Evolutionary conservation across 495 filamentous ascomycete genomes (phyloP), one percentile per base, ranked within the genome.

Genomic region (Pyronema omphalodes): DNA sequence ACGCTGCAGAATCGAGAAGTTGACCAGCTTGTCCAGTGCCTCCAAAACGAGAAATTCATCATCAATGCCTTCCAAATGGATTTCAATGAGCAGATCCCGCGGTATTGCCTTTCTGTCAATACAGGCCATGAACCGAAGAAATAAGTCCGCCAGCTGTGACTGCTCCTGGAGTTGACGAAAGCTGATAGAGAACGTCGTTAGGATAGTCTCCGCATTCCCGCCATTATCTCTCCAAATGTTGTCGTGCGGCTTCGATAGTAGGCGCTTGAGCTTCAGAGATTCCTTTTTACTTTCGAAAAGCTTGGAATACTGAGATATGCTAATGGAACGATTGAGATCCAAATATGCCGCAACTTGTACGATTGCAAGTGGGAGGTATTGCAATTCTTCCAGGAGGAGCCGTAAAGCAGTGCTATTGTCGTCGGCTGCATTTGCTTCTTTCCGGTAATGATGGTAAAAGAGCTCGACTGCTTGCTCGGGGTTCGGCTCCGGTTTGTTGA

Each of bases 101-200:
- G 68, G 66, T 44, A 69, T 67, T 5, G 57, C 58, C 50, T 70
- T 58, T 37, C 55, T 58, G 43, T 69, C 62, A 37, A 67, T 58
- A 37, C 64, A 64, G 33, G 51, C 58, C 45, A 67, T 65, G n/a
- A 68, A 45, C 36, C 50, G 63, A 7, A 68, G 56, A 33, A 70
- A 45, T n/a, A 62, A 47, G 3, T 53, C 57, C 11, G 65, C 66
- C 9, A 39, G 37, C n/a, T 47, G 50, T 35, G 55, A 56, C 37
- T 62, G 50, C 7, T 19, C 9, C 41, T 55, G 37, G 44, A 76
- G 69, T 7, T 71, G 67, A 9, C 71, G 62, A 54, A 75, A 76
- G 0, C 71, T 72, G 17, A 75, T 61, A 52, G 66, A 52, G 71
- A 70, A 75, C 14, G 71, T 73, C 4, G 60, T 66, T 11, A 71